Conservation (phyloP, 192 early-diverging fungal species). For the Backusella luteola region DNA sequence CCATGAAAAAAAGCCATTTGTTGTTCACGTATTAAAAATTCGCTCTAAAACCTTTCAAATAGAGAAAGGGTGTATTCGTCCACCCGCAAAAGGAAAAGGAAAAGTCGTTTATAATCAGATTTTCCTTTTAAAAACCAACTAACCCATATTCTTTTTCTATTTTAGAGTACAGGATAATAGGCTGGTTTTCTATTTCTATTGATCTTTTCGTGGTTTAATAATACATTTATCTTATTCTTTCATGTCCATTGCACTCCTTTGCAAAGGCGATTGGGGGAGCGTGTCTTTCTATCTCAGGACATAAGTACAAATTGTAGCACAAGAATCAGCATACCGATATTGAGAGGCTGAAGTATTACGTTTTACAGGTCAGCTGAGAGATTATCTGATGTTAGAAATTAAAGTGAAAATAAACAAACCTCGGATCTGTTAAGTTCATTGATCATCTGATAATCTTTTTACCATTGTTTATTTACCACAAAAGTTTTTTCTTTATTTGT, state of each 20-base stretch:
- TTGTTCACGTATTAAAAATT: too few relatives aligned
- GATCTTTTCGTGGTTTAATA: neutral
- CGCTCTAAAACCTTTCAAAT: neutral
- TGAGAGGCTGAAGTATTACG: neutral
- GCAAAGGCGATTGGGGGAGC: neutral
- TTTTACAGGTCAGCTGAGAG: neutral
- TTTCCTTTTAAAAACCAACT: neutral
- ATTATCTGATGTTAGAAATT: neutral
- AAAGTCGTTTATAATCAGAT: neutral
- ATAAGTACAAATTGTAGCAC: neutral
- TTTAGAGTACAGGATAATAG: too few relatives aligned
- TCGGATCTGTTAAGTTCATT: neutral
- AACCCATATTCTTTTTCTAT: neutral
- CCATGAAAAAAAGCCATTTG: neutral
- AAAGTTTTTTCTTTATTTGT: neutral
- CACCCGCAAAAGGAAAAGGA: neutral
- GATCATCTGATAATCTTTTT: neutral
- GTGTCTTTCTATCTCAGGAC: neutral
- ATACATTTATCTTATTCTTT: neutral
- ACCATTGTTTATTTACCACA: neutral
- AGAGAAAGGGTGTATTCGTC: neutral
- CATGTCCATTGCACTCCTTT: neutral
- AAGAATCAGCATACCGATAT: neutral
- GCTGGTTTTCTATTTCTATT: neutral
- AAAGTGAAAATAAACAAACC: neutral